These are phyloP conservation scores for Plasmodium malariae DNA, from an alignment of 169 alveolate species.

Conservation along the genomic window DNA sequence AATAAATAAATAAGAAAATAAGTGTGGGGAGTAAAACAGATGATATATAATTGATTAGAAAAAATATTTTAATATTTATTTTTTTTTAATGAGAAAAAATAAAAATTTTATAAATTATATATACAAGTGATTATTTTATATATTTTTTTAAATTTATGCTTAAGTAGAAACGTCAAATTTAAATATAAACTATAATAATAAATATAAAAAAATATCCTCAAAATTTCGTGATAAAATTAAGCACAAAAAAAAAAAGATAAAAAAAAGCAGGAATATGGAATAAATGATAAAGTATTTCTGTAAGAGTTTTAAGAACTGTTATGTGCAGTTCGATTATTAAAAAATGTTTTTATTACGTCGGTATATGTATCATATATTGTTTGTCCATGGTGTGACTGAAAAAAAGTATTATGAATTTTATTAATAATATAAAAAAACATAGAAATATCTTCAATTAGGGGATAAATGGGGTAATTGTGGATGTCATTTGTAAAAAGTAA, in stretches of 20 bases:
- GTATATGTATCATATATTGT: constrained; percentile 59
- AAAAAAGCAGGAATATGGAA: neutral
- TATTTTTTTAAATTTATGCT: constrained; percentile 51
- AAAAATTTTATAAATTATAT: constrained; percentile 27
- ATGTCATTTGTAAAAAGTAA: constrained; percentile 65
- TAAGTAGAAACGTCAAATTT: constrained; percentile 37
- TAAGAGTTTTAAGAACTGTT: neutral
- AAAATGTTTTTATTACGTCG: constrained; percentile 17
- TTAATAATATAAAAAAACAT: constrained; percentile 60
- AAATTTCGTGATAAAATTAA: constrained; percentile 17
- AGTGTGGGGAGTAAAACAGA: neutral
- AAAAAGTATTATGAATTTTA: constrained; percentile 29
- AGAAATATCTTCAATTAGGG: constrained; percentile 73
- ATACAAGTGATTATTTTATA: constrained; percentile 21
- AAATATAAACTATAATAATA: constrained; percentile 12
- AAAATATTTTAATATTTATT: neutral
- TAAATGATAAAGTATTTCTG: constrained; percentile 4
- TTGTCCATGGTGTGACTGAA: constrained; percentile 4
- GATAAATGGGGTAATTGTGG: constrained; percentile 73
- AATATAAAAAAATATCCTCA: constrained; percentile 2
- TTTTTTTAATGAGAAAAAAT: constrained; percentile 12
- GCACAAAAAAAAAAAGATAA: constrained; percentile 1
- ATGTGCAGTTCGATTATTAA: neutral
- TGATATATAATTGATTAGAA: constrained; percentile 6
- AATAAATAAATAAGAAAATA: constrained; percentile 1